Percentiles rank a stretch among this genome's conserved stretches.
Conservation (phyloP, 345 rosid genomes). For the Nasturtium officinale region DNA sequence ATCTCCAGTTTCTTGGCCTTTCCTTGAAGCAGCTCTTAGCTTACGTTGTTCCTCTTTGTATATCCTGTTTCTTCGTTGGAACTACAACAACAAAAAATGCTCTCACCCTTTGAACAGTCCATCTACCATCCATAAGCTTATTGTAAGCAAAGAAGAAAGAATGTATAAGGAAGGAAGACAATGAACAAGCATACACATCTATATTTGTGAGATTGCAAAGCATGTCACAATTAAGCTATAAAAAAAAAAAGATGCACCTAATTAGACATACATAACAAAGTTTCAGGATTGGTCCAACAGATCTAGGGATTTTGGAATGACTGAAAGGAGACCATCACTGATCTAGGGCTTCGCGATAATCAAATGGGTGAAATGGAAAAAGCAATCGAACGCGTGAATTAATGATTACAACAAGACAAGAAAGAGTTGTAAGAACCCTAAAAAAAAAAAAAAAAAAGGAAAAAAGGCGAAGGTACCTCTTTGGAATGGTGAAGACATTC, state of each 20-base stretch:
- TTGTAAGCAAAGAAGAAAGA: neutral
- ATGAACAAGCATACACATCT: neutral
- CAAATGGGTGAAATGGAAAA: neutral
- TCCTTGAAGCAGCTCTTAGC: slow-evolving; percentile 74
- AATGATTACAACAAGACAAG: neutral
- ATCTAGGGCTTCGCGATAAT: slow-evolving; percentile 14
- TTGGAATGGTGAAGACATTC: slow-evolving; percentile 98
- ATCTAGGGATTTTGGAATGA: slow-evolving; percentile 2
- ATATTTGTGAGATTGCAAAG: neutral
- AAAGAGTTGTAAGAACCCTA: neutral
- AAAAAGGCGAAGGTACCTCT: slow-evolving; percentile 51
- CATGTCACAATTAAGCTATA: slow-evolving; percentile 2
- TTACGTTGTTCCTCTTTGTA: slow-evolving; percentile 99
- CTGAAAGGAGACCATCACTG: neutral
- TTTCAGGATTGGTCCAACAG: neutral
- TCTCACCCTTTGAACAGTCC: neutral
- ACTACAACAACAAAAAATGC: slow-evolving; percentile 56
- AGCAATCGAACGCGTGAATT: neutral
- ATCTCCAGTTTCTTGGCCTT: slow-evolving; percentile 55
- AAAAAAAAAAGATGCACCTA: too few relatives aligned
- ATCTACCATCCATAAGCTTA: neutral
- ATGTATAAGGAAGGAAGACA: neutral
- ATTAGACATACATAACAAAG: neutral
- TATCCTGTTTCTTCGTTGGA: slow-evolving; percentile 88
- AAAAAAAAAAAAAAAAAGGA: neutral